Conservation (phyloP, 2,329 filamentous ascomycete genomes). For the Aspergillus sp. region DNA sequence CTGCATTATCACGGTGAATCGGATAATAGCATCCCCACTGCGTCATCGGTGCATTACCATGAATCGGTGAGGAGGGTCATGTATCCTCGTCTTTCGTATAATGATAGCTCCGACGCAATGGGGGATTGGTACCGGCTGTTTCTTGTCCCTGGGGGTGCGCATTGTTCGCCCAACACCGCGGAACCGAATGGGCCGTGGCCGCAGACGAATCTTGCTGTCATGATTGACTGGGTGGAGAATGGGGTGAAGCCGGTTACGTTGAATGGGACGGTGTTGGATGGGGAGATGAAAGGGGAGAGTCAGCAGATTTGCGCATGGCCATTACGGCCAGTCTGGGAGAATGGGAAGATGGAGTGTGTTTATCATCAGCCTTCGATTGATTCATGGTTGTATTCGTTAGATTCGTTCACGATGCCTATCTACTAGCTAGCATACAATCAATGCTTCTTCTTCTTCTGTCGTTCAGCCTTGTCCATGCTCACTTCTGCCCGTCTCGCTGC, state of each 20-base stretch:
- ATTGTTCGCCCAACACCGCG: constrained; percentile 45
- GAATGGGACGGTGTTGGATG: constrained; percentile 34
- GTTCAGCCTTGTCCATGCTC: neutral
- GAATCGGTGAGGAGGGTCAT: constrained; percentile 48
- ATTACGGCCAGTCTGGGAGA: constrained; percentile 25
- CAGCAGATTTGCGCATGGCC: constrained; percentile 33
- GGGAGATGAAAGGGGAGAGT: constrained; percentile 25
- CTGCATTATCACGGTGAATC: constrained; percentile 54
- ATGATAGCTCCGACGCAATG: constrained; percentile 38
- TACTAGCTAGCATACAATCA: constrained; percentile 22
- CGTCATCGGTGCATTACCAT: constrained; percentile 50
- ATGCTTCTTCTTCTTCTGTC: neutral
- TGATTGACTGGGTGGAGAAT: constrained; percentile 53
- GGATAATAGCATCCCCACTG: constrained; percentile 48
- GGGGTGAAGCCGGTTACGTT: constrained; percentile 41
- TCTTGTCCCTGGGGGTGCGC: constrained; percentile 50
- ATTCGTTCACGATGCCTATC: constrained; percentile 35
- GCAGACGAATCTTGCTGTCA: constrained; percentile 41
- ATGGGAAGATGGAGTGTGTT: constrained; percentile 32
- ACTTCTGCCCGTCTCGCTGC: no score
- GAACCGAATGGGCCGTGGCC: constrained; percentile 42
- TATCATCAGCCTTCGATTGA: constrained; percentile 34
- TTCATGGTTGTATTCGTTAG: constrained; percentile 36
- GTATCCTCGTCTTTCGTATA: constrained; percentile 39
- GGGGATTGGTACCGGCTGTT: constrained; percentile 53